Evolutionary conservation across 805 yeast species (phyloP).

Genomic region (Ogataea methanolica): DNA sequence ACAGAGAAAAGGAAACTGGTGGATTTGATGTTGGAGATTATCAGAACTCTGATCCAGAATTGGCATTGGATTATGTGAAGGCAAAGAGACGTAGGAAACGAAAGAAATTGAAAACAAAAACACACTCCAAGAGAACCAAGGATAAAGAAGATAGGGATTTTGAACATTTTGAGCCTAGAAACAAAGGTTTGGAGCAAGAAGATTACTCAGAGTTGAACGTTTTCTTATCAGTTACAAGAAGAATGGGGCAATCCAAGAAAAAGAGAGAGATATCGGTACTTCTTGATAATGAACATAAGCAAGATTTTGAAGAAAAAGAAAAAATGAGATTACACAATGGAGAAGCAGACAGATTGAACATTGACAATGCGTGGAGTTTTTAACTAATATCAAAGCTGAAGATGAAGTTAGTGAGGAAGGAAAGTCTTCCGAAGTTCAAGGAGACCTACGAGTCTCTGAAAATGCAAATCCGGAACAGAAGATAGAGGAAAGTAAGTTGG

Average conservation of each 20-base stretch:
- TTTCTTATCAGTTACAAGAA: conserved; percentile 27
- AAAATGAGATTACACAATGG: neutral
- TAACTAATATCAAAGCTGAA: conserved; percentile 22
- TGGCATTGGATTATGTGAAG: conserved; percentile 9
- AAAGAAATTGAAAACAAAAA: conserved; percentile 14
- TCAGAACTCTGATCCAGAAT: conserved; percentile 7
- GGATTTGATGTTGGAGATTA: conserved; percentile 13
- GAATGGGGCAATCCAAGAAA: conserved; percentile 23
- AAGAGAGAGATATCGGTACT: conserved; percentile 1
- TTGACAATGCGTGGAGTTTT: conserved; percentile 34
- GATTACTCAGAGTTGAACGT: conserved; percentile 22
- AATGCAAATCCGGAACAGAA: no score
- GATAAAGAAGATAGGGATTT: conserved; percentile 22
- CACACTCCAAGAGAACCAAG: conserved; percentile 9
- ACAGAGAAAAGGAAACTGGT: conserved; percentile 10
- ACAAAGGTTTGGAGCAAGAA: conserved; percentile 23
- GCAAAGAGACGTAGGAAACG: conserved; percentile 16
- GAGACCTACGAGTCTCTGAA: no score
- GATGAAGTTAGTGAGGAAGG: conserved; percentile 11
- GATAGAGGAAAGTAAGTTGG: conserved; percentile 6
- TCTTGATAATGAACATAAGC: neutral
- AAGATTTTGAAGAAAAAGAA: neutral
- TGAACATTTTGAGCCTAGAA: conserved; percentile 23
- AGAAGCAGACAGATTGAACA: conserved; percentile 16
- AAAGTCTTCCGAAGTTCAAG: conserved; percentile 23